Evolutionary conservation across 1,139 yeast genomes (phyloP), one percentile per base, ranked within the genome.

Genomic region (Wickerhamomyces sp.): DNA sequence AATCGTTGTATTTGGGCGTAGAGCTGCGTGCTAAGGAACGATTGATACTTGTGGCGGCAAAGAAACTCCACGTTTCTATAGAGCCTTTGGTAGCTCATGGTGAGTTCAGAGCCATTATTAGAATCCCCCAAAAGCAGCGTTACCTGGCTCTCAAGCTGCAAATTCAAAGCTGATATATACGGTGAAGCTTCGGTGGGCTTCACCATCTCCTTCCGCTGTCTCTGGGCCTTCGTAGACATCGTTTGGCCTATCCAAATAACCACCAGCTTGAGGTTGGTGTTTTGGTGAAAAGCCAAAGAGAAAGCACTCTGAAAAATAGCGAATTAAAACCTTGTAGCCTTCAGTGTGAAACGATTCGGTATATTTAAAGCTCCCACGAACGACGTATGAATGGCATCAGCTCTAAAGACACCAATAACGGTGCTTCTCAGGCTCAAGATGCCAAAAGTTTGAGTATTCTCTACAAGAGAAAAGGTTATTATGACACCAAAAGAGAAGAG

Each of bases 11-110:
- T 30, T 15, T 44, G 44, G 11, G 30, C 28, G 32, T 37, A 49
- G 8, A 55, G 39, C 16, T 35, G 33, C 10, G 37, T 32, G 36
- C 62, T 44, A 9, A 62, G 38, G n/a, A 31, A 35, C 3, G 51
- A 40, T 8, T 54, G 57, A 28, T 46, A 48, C 28, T 46, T 57
- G 30, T 55, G 59, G 10, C 64, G 48, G 30, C 64, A 61, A 1
- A 64, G 45, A 33, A 56, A 55, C 49, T 62, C 68, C 12, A 61
- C 68, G 15, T 53, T 54, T 25, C 57, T 51, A 43, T 63, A 64
- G 10, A 64, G 49, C 28, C 54, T 53, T 30, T 62, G 47, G 21
- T 37, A 38, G 16, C 44, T 40, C 7, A 31, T 22, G 3, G 35
- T 16, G 14, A 37, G 22, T 2, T 25, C 23, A 10, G 22, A 13